Evolutionary conservation across 2,329 filamentous ascomycete genomes (phyloP).

Genomic region (Fusarium lyarnte): DNA sequence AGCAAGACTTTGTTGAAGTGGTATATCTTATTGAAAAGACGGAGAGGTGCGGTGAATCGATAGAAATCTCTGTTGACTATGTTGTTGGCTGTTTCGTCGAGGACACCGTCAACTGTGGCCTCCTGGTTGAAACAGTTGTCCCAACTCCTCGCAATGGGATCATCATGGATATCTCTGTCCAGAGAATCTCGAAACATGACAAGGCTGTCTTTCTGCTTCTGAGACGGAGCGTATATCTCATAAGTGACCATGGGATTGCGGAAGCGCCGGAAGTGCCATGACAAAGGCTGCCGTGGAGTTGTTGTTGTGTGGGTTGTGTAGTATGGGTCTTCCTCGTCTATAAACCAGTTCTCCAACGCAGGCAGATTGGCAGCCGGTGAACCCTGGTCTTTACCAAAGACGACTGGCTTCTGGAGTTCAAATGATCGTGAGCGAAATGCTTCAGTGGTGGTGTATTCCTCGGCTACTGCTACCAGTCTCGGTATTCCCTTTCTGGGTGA

Average conservation of each 20-base stretch:
- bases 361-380: constrained; percentile 56
- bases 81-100: background rate
- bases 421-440: constrained; percentile 66
- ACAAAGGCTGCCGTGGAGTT: constrained; percentile 26
- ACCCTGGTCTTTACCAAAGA: constrained; percentile 56
- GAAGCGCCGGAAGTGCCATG: constrained; percentile 45
- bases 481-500: background rate
- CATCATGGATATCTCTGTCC: constrained; percentile 42
- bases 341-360: constrained; percentile 70
- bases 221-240: constrained; percentile 48
- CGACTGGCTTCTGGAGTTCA: constrained; percentile 57
- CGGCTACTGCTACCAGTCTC: background rate
- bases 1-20: constrained; percentile 54
- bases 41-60: constrained; percentile 69
- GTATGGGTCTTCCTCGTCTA: constrained; percentile 1
- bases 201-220: constrained; percentile 28
- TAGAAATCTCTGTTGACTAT: constrained; percentile 55
- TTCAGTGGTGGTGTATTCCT: constrained; percentile 46
- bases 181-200: constrained; percentile 43
- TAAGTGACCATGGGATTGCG: constrained; percentile 51
- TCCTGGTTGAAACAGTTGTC: constrained; percentile 35
- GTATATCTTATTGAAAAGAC: constrained; percentile 69
- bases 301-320: background rate
- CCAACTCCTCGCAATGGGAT: constrained; percentile 46
- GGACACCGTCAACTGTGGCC: background rate